Base-by-base conservation (phyloP, 805 yeast genomes). In the Pichia ethanolica region DNA sequence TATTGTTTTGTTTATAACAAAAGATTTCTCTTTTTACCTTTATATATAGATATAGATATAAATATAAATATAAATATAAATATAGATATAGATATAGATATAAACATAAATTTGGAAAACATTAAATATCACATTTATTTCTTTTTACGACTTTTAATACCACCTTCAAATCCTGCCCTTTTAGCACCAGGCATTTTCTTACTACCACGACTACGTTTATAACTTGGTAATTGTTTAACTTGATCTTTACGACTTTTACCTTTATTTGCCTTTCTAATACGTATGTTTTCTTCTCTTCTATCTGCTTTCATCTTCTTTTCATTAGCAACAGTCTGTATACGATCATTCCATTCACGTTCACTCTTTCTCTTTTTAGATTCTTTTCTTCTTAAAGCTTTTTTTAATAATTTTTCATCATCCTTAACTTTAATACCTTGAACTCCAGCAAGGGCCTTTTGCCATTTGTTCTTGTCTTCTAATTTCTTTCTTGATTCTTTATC, bases 221-320 rank as follows among this genome's bases (percentile, higher is more conserved):
- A 83, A 60, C 81, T 79, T 64, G 79, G 78, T 56, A 75, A 70
- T 71, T 81, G 81, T 66, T 80, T 84, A 46, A 77, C 79, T 66
- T 82, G 88, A 49, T 86, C 77, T 64, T 85, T 86, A 56, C 86
- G 76, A 66, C 83, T 83, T 59, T 83, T 79, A 48, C 93, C 91
- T 70, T 86, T 91, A 66, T 86, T 85, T 37, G 86, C 97, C 60
- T 78, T 83, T 69, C 97, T 81, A 44, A 87, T 81, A 63, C 83
- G 82, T 65, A 93, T 73, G 63, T 93, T 93, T 59, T 89, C 96
- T 60, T 90, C 96, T 67, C 98, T 81, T 74, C 93, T 85, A 71
- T 89, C 87, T 54, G 78, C 81, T 60, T 85, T 84, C 14, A 83
- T 86, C 44, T 81, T 75, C 46, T 86, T 82, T 37, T 83, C 82